A percentile compares a stretch with the other conserved stretches of the same genome.
These are phyloP conservation scores for Margaritispora aquatica DNA, from an alignment of 495 filamentous ascomycete species.

Conservation along the genomic window DNA sequence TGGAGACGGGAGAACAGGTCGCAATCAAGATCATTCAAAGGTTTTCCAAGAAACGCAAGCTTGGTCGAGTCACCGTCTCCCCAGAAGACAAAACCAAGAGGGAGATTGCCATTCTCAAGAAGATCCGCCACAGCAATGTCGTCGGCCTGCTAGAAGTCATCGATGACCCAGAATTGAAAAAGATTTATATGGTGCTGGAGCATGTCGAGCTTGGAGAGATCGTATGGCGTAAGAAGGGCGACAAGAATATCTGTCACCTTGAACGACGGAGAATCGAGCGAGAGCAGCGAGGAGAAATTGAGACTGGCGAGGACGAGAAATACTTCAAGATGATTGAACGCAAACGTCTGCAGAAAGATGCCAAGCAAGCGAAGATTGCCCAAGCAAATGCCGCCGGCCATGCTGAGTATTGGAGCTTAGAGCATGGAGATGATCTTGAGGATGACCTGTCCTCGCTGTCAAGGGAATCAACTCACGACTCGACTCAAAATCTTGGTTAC, in stretches of 20 bases:
- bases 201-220: slow-evolving; percentile 92
- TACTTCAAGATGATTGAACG: slow-evolving; percentile 51
- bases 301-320: slow-evolving; percentile 57
- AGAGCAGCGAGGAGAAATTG: slow-evolving; percentile 55
- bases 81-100: slow-evolving; percentile 92
- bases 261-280: slow-evolving; percentile 75
- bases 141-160: slow-evolving; percentile 95
- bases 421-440: slow-evolving; percentile 64
- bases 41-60: slow-evolving; percentile 83
- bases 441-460: slow-evolving; percentile 32
- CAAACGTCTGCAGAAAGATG: slow-evolving; percentile 50
- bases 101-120: slow-evolving; percentile 97
- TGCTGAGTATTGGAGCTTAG: slow-evolving; percentile 69
- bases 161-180: slow-evolving; percentile 89
- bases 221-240: slow-evolving; percentile 79
- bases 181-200: slow-evolving; percentile 96
- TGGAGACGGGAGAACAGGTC: slow-evolving; percentile 70
- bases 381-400: slow-evolving; percentile 32
- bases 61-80: slow-evolving; percentile 62
- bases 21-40: slow-evolving; percentile 98
- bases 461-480: slow-evolving; percentile 28
- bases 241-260: slow-evolving; percentile 69
- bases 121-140: slow-evolving; percentile 91
- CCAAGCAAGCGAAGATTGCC: slow-evolving; percentile 39
- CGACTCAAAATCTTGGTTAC: slow-evolving; percentile 19